phyloP scores from a whole-genome alignment of 306 rosid species.

The Casuarina cunninghamiana region DNA sequence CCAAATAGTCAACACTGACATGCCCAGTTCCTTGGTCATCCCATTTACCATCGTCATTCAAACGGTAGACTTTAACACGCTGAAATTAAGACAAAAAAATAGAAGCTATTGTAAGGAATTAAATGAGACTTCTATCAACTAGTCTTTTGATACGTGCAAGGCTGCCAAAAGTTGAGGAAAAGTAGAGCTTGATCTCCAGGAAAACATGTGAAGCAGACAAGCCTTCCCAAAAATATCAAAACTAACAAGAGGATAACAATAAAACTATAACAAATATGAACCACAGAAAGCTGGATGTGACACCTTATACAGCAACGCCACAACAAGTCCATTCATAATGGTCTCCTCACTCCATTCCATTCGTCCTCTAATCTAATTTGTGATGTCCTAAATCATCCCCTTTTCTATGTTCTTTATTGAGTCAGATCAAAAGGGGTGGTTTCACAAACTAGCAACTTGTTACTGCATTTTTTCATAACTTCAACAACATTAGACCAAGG shows the following conservation, averaged over 20 bases:
- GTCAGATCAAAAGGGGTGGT: no score
- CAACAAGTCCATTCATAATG: not conserved
- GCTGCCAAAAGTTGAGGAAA: not conserved
- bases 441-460: no score
- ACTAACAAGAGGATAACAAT: constrained; percentile 2
- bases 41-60: constrained; percentile 95
- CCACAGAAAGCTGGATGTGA: constrained; percentile 3
- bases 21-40: constrained; percentile 99
- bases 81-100: constrained; percentile 43
- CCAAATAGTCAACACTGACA: constrained; percentile 80
- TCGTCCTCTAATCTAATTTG: no score
- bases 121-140: constrained; percentile 17
- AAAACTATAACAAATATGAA: constrained; percentile 8
- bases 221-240: constrained; percentile 12
- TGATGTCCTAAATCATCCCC: no score
- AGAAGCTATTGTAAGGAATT: constrained; percentile 1
- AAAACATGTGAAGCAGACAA: constrained; percentile 6
- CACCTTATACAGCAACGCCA: not conserved
- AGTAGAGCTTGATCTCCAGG: not conserved
- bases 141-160: constrained; percentile 11
- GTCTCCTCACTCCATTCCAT: no score
- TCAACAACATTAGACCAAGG: not conserved
- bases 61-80: constrained; percentile 97
- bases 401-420: no score
- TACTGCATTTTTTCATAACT: no score